Evolutionary conservation across 345 rosid genomes (phyloP).

Genomic region (Iberis pinnata): DNA sequence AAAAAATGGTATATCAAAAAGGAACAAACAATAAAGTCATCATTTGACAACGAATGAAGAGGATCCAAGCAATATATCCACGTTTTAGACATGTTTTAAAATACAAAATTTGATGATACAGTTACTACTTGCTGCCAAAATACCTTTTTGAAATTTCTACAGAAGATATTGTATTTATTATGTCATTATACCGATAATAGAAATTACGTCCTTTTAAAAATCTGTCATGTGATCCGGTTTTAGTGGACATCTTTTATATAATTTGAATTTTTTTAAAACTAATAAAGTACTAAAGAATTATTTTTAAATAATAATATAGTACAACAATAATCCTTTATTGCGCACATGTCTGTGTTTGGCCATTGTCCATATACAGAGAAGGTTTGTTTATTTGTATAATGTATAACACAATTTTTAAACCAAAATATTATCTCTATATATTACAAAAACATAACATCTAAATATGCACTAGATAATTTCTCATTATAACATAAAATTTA

Average conservation of each 20-base stretch:
- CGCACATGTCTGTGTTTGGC: slow-evolving; percentile 29
- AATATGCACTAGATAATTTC: too few species aligned
- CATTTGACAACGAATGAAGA: slow-evolving; percentile 16
- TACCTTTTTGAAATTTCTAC: slow-evolving; percentile 1
- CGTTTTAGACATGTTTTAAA: slow-evolving; percentile 21
- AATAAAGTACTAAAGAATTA: too few species aligned
- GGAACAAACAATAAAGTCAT: slow-evolving; percentile 2
- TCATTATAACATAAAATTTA: too few species aligned
- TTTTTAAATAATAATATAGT: too few species aligned
- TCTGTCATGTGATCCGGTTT: not conserved
- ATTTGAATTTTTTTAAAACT: slow-evolving; percentile 2
- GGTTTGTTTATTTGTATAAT: slow-evolving; percentile 5
- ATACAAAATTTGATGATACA: slow-evolving; percentile 7
- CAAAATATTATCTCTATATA: too few species aligned
- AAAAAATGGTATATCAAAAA: not conserved
- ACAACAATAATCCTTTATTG: slow-evolving; percentile 7
- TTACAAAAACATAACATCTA: too few species aligned
- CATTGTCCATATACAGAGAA: slow-evolving; percentile 15
- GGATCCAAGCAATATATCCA: slow-evolving; percentile 10
- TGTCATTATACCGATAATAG: slow-evolving; percentile 9
- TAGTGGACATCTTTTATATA: not conserved
- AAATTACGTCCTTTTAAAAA: slow-evolving; percentile 9
- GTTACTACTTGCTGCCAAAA: slow-evolving; percentile 15
- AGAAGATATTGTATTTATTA: slow-evolving; percentile 5
- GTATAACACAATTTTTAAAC: slow-evolving; percentile 22